These are phyloP conservation scores for Phanerochaete carnosa DNA, from an alignment of 768 basidiomycete genomes.

Conservation along the genomic window DNA sequence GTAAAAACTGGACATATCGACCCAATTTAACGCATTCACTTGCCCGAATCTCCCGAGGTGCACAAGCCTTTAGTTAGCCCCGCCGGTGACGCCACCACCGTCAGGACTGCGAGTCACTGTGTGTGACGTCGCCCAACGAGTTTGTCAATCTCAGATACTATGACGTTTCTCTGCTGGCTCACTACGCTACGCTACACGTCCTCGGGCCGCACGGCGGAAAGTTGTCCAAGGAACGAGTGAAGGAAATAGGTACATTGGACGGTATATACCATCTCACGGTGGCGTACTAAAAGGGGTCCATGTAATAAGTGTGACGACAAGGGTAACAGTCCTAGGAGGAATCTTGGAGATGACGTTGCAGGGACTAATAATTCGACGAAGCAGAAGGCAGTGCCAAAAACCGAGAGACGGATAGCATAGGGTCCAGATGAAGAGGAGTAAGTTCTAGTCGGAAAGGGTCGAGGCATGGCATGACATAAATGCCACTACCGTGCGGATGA, in stretches of 20 bases:
- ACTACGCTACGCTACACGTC: background rate
- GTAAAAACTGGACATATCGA: background rate
- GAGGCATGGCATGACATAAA: background rate
- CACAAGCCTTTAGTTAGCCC: no score
- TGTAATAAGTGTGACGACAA: background rate
- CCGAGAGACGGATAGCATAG: background rate
- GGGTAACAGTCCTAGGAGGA: background rate
- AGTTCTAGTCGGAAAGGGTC: background rate
- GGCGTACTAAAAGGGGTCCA: background rate
- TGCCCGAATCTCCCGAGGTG: no score
- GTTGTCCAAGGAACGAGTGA: background rate
- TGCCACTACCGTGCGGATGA: no score
- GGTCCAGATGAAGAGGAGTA: background rate
- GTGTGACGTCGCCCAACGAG: no score
- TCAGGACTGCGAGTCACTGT: no score
- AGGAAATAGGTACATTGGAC: background rate
- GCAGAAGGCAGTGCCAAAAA: background rate
- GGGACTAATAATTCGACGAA: background rate
- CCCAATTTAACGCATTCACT: slow-evolving; percentile 2
- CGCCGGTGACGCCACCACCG: no score
- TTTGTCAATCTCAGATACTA: no score
- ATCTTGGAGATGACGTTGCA: background rate
- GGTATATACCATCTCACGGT: background rate
- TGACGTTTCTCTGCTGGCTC: no score
- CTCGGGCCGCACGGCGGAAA: background rate